These are phyloP conservation scores for Erigeron philadelphicus DNA, from an alignment of 140 eudicot genomes.

Conservation along the genomic window DNA sequence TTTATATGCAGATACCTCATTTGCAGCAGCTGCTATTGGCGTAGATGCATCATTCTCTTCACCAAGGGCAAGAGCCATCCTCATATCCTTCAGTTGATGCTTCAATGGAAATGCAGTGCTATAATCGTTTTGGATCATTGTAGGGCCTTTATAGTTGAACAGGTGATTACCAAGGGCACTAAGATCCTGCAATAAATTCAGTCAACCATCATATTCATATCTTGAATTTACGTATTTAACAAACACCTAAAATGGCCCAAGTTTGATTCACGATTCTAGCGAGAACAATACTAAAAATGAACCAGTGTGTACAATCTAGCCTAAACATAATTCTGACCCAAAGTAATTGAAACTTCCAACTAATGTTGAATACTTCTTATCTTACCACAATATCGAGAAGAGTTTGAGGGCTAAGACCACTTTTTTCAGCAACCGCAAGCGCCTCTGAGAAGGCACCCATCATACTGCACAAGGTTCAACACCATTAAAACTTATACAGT, in stretches of 20 bases:
- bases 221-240: neutral
- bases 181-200: conserved; percentile 56
- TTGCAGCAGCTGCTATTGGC: conserved; percentile 99
- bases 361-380: neutral
- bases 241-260: neutral
- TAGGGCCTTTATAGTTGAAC: conserved; percentile 93
- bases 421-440: conserved; percentile 84
- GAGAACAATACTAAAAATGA: neutral
- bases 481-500: neutral
- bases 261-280: neutral
- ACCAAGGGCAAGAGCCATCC: conserved; percentile 95
- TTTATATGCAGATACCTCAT: conserved; percentile 49
- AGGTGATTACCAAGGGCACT: conserved; percentile 90
- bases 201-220: neutral
- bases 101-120: conserved; percentile 86
- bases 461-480: conserved; percentile 57
- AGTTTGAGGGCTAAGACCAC: conserved; percentile 73
- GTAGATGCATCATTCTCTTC: conserved; percentile 77
- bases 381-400: conserved; percentile 91
- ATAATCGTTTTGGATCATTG: conserved; percentile 65
- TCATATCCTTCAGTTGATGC: conserved; percentile 98
- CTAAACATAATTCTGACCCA: neutral
- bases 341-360: neutral
- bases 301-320: neutral
- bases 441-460: conserved; percentile 97